Evolutionary conservation across 202 grass and related monocot genomes (phyloP).

Genomic region (Carex sylvatica): DNA sequence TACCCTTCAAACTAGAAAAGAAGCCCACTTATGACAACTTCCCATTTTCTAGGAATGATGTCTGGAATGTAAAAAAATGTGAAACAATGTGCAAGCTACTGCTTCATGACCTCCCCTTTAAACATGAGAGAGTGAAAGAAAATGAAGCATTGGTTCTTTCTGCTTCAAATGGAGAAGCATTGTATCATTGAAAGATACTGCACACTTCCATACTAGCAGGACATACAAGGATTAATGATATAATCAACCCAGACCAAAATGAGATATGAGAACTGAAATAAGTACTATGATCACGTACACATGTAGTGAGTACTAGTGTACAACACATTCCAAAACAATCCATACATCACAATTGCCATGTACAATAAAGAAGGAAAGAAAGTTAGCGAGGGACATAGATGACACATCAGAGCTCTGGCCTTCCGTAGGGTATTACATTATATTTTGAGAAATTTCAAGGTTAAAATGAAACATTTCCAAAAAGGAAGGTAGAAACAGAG

Average conservation of each 20-base stretch:
- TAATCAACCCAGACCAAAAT: background rate
- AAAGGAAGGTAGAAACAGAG: too few species aligned
- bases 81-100: background rate
- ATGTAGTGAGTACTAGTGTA: background rate
- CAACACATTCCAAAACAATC: background rate
- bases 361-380: too few species aligned
- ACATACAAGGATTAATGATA: background rate
- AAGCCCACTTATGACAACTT: background rate
- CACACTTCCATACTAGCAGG: background rate
- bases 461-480: too few species aligned
- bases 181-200: background rate
- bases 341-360: too few species aligned
- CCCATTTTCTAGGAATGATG: background rate
- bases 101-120: background rate
- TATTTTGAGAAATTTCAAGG: too few species aligned
- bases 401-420: too few species aligned
- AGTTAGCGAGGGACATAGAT: too few species aligned
- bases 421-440: too few species aligned
- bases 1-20: background rate
- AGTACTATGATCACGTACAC: background rate
- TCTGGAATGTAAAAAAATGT: background rate
- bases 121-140: background rate
- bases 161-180: background rate
- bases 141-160: background rate
- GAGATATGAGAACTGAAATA: background rate